Evolutionary conservation across 1,139 yeast genomes (phyloP).

Genomic region (Torulaspora globosa): DNA sequence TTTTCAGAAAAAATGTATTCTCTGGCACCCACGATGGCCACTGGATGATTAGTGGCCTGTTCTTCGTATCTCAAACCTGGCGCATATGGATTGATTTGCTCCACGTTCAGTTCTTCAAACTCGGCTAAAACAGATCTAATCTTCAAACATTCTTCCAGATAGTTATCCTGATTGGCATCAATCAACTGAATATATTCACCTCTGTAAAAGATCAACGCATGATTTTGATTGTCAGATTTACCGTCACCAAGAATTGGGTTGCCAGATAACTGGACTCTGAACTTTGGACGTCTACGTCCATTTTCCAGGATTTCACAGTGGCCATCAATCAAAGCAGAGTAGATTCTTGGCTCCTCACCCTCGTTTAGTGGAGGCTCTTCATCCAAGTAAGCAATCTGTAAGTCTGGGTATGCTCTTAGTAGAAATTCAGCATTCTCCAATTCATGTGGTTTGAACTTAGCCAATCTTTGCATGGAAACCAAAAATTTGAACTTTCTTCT

Average conservation of each 20-base stretch:
- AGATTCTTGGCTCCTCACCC: conserved; percentile 97
- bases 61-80: conserved; percentile 47
- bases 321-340: conserved; percentile 95
- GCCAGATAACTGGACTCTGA: conserved; percentile 96
- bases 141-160: conserved; percentile 96
- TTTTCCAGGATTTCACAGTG: conserved; percentile 97
- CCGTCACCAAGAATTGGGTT: conserved; percentile 99
- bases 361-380: conserved; percentile 87
- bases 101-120: conserved; percentile 91
- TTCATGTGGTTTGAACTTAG: conserved; percentile 96
- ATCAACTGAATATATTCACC: conserved; percentile 97
- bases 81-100: conserved; percentile 78
- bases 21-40: conserved; percentile 98
- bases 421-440: conserved; percentile 97
- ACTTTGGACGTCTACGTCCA: conserved; percentile 98
- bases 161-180: conserved; percentile 98
- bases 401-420: conserved; percentile 96
- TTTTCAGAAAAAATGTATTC: conserved; percentile 98
- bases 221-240: conserved; percentile 98
- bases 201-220: conserved; percentile 92
- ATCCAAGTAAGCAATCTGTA: conserved; percentile 96
- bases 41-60: conserved; percentile 60
- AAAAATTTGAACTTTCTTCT: conserved; percentile 97
- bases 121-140: conserved; percentile 96
- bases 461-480: conserved; percentile 97